These are phyloP conservation scores for Blastocystis sp. DNA, from an alignment of 352 stramenopile genomes.

Conservation along the genomic window DNA sequence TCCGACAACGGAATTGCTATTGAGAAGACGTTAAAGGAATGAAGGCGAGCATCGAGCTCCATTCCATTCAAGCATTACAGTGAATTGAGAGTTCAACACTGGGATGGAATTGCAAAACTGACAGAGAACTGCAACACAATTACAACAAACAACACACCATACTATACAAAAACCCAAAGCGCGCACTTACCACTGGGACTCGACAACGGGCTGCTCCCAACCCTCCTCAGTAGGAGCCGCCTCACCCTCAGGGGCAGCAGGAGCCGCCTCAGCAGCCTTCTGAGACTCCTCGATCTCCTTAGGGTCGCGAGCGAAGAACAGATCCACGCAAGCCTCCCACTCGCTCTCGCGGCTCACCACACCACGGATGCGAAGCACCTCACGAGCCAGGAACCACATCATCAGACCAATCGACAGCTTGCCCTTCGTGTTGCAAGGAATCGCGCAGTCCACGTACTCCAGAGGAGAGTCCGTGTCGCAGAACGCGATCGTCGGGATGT, in stretches of 20 bases:
- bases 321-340: slow-evolving; percentile 98
- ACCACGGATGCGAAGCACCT: slow-evolving; percentile 95
- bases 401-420: slow-evolving; percentile 99
- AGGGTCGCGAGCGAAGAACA: slow-evolving; percentile 99
- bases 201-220: slow-evolving; percentile 18
- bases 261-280: slow-evolving; percentile 84
- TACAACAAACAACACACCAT: slow-evolving; percentile 23
- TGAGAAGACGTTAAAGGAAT: not conserved
- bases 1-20: not conserved
- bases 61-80: not conserved
- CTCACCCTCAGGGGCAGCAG: slow-evolving; percentile 73
- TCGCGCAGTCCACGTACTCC: slow-evolving; percentile 98
- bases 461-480: slow-evolving; percentile 99
- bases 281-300: slow-evolving; percentile 99
- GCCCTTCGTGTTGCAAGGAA: slow-evolving; percentile 99
- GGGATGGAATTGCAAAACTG: too few species aligned
- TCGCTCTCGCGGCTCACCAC: slow-evolving; percentile 89
- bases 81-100: too few species aligned
- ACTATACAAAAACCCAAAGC: slow-evolving; percentile 1
- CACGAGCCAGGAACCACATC: slow-evolving; percentile 98
- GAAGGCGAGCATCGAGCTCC: not conserved
- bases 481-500: slow-evolving; percentile 99
- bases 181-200: slow-evolving; percentile 70
- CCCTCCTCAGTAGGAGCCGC: slow-evolving; percentile 23
- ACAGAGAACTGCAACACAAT: too few species aligned